Base-by-base conservation (phyloP, 106 monocot genomes). In the Allium cepa region DNA sequence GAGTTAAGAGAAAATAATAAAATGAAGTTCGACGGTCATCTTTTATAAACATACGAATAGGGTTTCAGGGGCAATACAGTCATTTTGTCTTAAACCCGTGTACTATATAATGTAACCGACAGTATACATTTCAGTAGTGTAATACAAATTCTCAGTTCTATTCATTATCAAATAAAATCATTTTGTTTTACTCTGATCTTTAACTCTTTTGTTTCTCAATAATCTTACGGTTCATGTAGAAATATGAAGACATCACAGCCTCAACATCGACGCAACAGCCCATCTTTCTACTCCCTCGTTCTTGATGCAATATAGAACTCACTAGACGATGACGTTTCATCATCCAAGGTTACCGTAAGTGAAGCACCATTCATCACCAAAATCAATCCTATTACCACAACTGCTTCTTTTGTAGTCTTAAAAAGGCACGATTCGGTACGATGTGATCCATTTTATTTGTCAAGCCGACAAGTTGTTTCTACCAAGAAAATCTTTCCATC, bases 401-500 rank as follows among this genome's bases (percentile, higher is more conserved):
- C 50, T 57, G 49, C 8, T 13, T 71, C 47, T 22, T 4, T 45
- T 57, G 58, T 8, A 6, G 6, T 22, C 62, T 58, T 4, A 6
- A 51, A 45, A 46, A 17, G 62, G 8, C 12, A 8, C 48, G 9
- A 7, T 46, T 64, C 46, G 36, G 9, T 9, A 26, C 62, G 47
- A 16, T 57, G 13, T 7, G 60, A 2, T 15, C 63, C 46, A 12
- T 64, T 1, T 66, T 56, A 68, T 11, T 60, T 17, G 8, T 17
- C 66, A 59, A 78, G 67, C 14, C 76, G 73, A 66, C 69, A 66
- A 27, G 14, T 56, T 11, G 47, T 48, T 22, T 79, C 87, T 62
- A 68, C 79, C 53, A 51, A 73, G 36, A 69, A 56, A 66, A 73
- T 11, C 56, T 79, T 56, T 81, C 77, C 17, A 75, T 84, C 13